phyloP scores from a whole-genome alignment of 208 protist genomes.

The Wallacemonas sp. region DNA sequence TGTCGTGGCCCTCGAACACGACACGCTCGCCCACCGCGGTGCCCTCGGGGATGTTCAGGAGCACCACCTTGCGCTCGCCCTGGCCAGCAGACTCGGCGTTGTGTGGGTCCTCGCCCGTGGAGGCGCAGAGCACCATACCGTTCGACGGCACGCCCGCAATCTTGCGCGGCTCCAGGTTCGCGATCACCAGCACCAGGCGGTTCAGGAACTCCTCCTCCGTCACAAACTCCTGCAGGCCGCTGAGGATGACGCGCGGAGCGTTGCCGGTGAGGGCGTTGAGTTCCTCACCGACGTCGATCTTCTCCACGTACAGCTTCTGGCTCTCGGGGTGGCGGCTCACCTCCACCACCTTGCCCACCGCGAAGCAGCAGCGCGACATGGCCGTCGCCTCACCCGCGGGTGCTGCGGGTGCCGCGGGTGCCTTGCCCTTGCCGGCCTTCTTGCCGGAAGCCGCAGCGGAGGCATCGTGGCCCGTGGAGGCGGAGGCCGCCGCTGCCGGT shows the following conservation, averaged over 20 bases:
- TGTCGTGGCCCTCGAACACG: slow-evolving; percentile 84
- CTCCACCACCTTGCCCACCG: slow-evolving; percentile 86
- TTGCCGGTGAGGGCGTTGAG: slow-evolving; percentile 53
- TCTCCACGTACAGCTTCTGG: slow-evolving; percentile 91
- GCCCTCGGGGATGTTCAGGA: slow-evolving; percentile 86
- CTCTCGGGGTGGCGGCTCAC: slow-evolving; percentile 90
- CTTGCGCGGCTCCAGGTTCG: slow-evolving; percentile 94
- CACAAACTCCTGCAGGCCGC: slow-evolving; percentile 88
- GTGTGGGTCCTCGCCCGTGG: slow-evolving; percentile 50
- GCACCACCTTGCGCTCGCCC: slow-evolving; percentile 65
- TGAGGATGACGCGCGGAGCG: slow-evolving; percentile 89
- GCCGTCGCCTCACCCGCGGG: slow-evolving; percentile 35
- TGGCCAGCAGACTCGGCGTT: slow-evolving; percentile 35
- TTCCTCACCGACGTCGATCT: slow-evolving; percentile 92
- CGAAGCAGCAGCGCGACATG: slow-evolving; percentile 87
- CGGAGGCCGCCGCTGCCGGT: slow-evolving; percentile 20
- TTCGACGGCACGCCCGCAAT: slow-evolving; percentile 87
- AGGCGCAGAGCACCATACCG: slow-evolving; percentile 95
- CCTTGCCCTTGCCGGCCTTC: slow-evolving; percentile 21
- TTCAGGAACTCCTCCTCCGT: slow-evolving; percentile 82
- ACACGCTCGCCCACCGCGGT: slow-evolving; percentile 87
- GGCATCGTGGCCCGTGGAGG: slow-evolving; percentile 20
- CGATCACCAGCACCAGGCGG: slow-evolving; percentile 86
- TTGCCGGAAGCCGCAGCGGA: slow-evolving; percentile 18
- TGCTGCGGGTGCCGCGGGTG: slow-evolving; percentile 14